Evolutionary conservation across 2,329 filamentous ascomycete genomes (phyloP).

Genomic region (Didymosphaeria variabile): DNA sequence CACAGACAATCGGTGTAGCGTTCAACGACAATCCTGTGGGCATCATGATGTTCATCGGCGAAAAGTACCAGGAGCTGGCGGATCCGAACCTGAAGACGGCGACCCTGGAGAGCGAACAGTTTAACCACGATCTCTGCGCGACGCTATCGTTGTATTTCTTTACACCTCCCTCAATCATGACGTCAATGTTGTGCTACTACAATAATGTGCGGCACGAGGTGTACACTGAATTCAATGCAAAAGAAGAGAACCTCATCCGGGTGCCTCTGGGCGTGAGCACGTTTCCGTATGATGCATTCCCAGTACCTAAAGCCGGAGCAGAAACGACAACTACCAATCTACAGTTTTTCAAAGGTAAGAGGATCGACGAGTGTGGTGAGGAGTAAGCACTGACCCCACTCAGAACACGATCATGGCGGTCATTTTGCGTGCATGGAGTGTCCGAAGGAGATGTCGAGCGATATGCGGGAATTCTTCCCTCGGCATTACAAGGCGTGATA

Average conservation of each 20-base stretch:
- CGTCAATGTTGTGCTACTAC: conserved; percentile 50
- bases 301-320: conserved; percentile 42
- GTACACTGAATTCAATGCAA: conserved; percentile 48
- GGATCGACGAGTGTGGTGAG: not conserved
- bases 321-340: conserved; percentile 51
- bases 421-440: conserved; percentile 42
- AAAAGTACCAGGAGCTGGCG: conserved; percentile 54
- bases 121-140: conserved; percentile 41
- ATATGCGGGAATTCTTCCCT: conserved; percentile 32
- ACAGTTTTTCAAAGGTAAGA: conserved; percentile 45
- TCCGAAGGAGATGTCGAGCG: conserved; percentile 32
- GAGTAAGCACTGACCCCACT: conserved; percentile 13
- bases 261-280: conserved; percentile 51
- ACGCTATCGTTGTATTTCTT: conserved; percentile 49
- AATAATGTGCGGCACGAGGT: conserved; percentile 51
- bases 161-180: conserved; percentile 48
- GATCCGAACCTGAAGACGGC: conserved; percentile 40
- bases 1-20: conserved; percentile 55
- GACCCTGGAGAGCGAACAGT: conserved; percentile 39
- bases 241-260: conserved; percentile 48
- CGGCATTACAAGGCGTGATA: conserved; percentile 4
- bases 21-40: conserved; percentile 56
- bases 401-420: conserved; percentile 32
- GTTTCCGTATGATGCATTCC: conserved; percentile 50
- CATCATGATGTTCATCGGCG: conserved; percentile 55